These are phyloP conservation scores for Coleophoma eucalyptorum DNA, from an alignment of 2,329 filamentous ascomycete species.

Conservation along the genomic window DNA sequence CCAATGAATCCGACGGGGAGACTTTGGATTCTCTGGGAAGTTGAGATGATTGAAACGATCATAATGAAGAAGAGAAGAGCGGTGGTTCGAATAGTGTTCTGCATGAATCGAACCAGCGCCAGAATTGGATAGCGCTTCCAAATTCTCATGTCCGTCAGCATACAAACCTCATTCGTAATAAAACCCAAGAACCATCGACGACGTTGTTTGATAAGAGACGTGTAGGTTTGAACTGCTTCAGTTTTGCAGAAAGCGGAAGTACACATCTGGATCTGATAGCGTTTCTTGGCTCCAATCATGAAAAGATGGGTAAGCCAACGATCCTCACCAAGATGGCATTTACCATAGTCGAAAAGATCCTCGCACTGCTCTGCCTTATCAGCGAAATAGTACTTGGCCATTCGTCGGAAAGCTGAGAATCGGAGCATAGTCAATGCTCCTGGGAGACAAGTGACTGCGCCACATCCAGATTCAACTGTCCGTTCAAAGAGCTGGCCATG, in stretches of 20 bases:
- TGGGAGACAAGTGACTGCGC: constrained; percentile 89
- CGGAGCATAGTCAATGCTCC: constrained; percentile 94
- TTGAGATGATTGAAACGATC: constrained; percentile 80
- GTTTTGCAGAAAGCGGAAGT: constrained; percentile 98
- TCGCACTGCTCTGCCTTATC: constrained; percentile 95
- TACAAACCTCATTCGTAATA: constrained; percentile 96
- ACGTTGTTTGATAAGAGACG: constrained; percentile 85
- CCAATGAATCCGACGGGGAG: constrained; percentile 92
- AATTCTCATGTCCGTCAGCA: constrained; percentile 90
- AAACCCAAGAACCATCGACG: constrained; percentile 96
- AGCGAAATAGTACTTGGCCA: constrained; percentile 98
- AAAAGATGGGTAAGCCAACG: constrained; percentile 97
- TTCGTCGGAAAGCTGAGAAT: constrained; percentile 91
- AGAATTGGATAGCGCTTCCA: constrained; percentile 90
- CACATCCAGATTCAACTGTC: constrained; percentile 91
- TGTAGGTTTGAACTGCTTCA: constrained; percentile 87
- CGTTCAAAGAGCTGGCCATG: constrained; percentile 96
- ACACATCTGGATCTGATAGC: constrained; percentile 97
- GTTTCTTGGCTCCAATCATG: constrained; percentile 93
- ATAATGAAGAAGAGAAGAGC: constrained; percentile 93
- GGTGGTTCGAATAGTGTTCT: constrained; percentile 94
- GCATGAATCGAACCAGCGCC: constrained; percentile 83
- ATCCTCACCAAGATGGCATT: constrained; percentile 93
- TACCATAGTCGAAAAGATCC: constrained; percentile 94
- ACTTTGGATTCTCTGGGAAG: constrained; percentile 71